Evolutionary conservation across 306 rosid genomes (phyloP).

Genomic region (Gastrolobium villosum): DNA sequence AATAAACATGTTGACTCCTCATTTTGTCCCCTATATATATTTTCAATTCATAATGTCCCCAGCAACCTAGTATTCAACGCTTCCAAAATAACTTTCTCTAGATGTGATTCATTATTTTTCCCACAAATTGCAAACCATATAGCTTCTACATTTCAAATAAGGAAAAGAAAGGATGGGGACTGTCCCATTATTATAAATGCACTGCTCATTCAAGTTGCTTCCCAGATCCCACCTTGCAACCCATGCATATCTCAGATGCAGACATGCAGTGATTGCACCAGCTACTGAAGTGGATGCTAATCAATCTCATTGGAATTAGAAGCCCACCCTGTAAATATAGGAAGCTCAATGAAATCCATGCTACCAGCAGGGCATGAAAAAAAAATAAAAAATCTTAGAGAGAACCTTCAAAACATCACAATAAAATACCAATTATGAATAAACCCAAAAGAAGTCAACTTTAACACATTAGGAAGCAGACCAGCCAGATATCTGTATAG

Average conservation of each 20-base stretch:
- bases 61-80: conserved; percentile 32
- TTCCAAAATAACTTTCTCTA: conserved; percentile 30
- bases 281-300: conserved; percentile 34
- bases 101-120: conserved; percentile 27
- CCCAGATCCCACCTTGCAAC: conserved; percentile 45
- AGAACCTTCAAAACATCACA: neutral
- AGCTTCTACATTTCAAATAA: conserved; percentile 40
- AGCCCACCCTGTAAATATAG: conserved; percentile 55
- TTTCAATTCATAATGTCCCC: neutral
- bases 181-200: conserved; percentile 49
- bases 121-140: conserved; percentile 42
- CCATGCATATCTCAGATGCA: conserved; percentile 42
- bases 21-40: conserved; percentile 1
- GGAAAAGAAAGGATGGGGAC: conserved; percentile 39
- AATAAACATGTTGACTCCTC: conserved; percentile 12
- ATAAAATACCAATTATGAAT: neutral
- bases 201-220: conserved; percentile 41
- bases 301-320: conserved; percentile 60
- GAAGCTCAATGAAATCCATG: conserved; percentile 24
- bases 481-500: neutral
- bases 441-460: conserved; percentile 21
- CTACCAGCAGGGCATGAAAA: neutral
- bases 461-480: conserved; percentile 20
- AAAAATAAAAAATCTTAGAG: neutral
- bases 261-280: conserved; percentile 56